phyloP scores from a whole-genome alignment of 179 eudicot species.

The Pouteria campechiana region DNA sequence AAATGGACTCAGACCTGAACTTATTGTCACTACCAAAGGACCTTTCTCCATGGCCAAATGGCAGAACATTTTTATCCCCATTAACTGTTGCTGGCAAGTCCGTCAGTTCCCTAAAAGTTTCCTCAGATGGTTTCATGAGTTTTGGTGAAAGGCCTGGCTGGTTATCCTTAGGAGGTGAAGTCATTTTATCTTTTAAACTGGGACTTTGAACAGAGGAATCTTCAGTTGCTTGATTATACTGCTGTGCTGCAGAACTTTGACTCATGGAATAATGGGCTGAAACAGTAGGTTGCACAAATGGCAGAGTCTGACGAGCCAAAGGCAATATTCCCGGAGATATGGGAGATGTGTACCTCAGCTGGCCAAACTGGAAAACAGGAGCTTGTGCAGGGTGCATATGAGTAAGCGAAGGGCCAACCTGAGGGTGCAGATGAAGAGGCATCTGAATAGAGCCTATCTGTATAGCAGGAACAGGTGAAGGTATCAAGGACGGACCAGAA shows the following conservation, averaged over 20 bases:
- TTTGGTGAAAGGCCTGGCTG: constrained; percentile 15
- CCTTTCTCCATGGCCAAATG: constrained; percentile 15
- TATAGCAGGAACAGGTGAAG: constrained; percentile 91
- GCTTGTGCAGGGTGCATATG: constrained; percentile 68
- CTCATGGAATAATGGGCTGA: constrained; percentile 32
- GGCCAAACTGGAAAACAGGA: constrained; percentile 88
- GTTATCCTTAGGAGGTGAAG: constrained; percentile 16
- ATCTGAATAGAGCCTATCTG: constrained; percentile 99
- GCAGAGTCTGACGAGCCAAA: constrained; percentile 44
- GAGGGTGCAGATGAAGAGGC: constrained; percentile 88
- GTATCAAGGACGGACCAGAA: constrained; percentile 85
- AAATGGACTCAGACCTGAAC: constrained; percentile 15
- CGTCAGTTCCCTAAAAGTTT: constrained; percentile 10
- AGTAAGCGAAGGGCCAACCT: constrained; percentile 54
- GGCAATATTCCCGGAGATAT: constrained; percentile 75
- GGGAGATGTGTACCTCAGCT: constrained; percentile 68
- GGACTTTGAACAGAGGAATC: constrained; percentile 24
- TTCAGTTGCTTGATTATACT: constrained; percentile 21
- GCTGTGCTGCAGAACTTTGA: constrained; percentile 33
- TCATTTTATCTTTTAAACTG: constrained; percentile 18
- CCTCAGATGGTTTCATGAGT: constrained; percentile 7
- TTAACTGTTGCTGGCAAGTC: constrained; percentile 7
- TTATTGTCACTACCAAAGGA: constrained; percentile 16
- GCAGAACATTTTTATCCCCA: constrained; percentile 12
- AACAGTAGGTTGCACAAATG: constrained; percentile 58